These are phyloP conservation scores for Neofusicoccum cordaticola DNA, from an alignment of 2,329 filamentous ascomycete species.

Conservation along the genomic window DNA sequence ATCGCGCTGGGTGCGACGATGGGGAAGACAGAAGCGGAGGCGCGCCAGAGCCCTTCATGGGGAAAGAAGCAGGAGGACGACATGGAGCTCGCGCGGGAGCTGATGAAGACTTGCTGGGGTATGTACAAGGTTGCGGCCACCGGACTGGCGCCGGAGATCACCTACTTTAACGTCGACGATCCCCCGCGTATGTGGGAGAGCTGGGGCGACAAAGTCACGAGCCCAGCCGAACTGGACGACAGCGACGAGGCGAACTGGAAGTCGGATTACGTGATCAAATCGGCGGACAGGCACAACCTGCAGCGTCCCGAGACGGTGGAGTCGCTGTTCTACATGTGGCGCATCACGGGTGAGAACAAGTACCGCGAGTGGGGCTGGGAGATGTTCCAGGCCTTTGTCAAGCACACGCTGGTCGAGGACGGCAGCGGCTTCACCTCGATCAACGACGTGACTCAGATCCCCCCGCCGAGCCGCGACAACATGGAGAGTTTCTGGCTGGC, in stretches of 20 bases:
- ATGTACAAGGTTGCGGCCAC: slow-evolving; percentile 92
- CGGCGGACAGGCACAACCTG: slow-evolving; percentile 85
- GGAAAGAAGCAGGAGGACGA: slow-evolving; percentile 77
- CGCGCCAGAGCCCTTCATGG: slow-evolving; percentile 70
- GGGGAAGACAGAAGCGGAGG: slow-evolving; percentile 71
- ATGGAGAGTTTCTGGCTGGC: slow-evolving; percentile 99
- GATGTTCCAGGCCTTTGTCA: slow-evolving; percentile 91
- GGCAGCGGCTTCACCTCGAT: slow-evolving; percentile 81
- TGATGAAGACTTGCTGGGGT: slow-evolving; percentile 97
- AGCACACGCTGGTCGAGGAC: slow-evolving; percentile 76
- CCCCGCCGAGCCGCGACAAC: slow-evolving; percentile 73
- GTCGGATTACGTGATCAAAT: slow-evolving; percentile 74
- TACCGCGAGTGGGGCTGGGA: slow-evolving; percentile 98
- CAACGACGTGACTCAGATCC: slow-evolving; percentile 68
- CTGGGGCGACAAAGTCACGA: slow-evolving; percentile 46
- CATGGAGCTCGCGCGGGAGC: slow-evolving; percentile 79
- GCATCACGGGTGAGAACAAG: slow-evolving; percentile 83
- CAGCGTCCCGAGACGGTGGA: slow-evolving; percentile 97
- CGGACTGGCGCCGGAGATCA: slow-evolving; percentile 91
- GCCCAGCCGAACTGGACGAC: slow-evolving; percentile 38
- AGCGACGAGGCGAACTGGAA: slow-evolving; percentile 62
- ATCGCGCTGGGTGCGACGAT: slow-evolving; percentile 86
- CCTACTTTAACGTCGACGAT: slow-evolving; percentile 75
- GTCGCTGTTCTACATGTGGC: slow-evolving; percentile 96
- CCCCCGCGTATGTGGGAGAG: slow-evolving; percentile 62